Evolutionary conservation across 805 yeast genomes (phyloP).

Genomic region (Saccharomyces eubayanus): DNA sequence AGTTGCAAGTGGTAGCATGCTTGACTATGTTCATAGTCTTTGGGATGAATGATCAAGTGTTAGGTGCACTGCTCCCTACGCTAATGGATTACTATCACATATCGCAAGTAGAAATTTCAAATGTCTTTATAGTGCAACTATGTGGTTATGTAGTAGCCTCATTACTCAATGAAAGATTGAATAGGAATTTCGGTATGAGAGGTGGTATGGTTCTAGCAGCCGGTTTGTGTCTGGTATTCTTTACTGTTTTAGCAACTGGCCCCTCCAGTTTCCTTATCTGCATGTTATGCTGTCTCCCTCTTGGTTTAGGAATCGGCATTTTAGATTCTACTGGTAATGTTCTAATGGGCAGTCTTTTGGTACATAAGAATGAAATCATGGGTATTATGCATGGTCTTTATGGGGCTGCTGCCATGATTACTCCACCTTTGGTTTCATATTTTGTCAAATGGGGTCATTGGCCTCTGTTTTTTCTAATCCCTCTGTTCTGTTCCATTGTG

Average conservation of each 20-base stretch:
- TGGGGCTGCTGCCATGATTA: slow-evolving; percentile 63
- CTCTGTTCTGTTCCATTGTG: slow-evolving; percentile 34
- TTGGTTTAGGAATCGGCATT: slow-evolving; percentile 31
- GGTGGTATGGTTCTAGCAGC: slow-evolving; percentile 25
- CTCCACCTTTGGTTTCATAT: slow-evolving; percentile 56
- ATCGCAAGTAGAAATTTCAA: slow-evolving; percentile 22
- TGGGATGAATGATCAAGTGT: slow-evolving; percentile 30
- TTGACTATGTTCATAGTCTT: slow-evolving; percentile 24
- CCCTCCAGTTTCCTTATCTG: slow-evolving; percentile 21
- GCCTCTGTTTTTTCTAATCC: slow-evolving; percentile 24
- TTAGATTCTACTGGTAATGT: slow-evolving; percentile 30
- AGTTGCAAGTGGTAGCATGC: slow-evolving; percentile 24
- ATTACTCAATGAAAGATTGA: slow-evolving; percentile 23
- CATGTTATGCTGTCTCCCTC: slow-evolving; percentile 22
- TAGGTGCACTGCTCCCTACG: slow-evolving; percentile 30
- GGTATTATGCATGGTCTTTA: slow-evolving; percentile 61
- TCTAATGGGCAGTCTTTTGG: slow-evolving; percentile 26
- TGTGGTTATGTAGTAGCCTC: slow-evolving; percentile 28
- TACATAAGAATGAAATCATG: slow-evolving; percentile 48
- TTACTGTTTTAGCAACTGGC: slow-evolving; percentile 14
- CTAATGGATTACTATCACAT: slow-evolving; percentile 21
- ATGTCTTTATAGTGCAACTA: slow-evolving; percentile 26
- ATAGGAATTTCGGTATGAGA: slow-evolving; percentile 20
- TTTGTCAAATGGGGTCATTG: slow-evolving; percentile 27
- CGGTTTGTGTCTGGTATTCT: slow-evolving; percentile 14